A percentile compares a stretch with the other conserved stretches of the same genome.
Conservation (phyloP, 306 rosid genomes). For the Cicer bijugum region DNA sequence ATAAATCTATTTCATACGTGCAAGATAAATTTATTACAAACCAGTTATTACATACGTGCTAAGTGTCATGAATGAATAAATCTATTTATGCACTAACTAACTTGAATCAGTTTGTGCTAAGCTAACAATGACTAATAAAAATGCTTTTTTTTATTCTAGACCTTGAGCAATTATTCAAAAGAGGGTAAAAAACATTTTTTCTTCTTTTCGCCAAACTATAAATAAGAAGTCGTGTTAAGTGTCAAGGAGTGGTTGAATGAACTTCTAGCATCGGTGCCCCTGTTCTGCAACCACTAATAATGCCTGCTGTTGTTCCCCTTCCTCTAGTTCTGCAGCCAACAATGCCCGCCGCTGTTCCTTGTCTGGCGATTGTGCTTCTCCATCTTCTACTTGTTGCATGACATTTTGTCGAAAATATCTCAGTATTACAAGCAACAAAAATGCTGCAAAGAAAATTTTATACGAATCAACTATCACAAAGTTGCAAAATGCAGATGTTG, state of each 20-base stretch:
- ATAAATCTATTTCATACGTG: too few species aligned
- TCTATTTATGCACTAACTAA: constrained; percentile 22
- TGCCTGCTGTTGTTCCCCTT: constrained; percentile 37
- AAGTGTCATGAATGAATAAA: constrained; percentile 29
- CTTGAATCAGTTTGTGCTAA: constrained; percentile 34
- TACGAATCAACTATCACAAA: constrained; percentile 33
- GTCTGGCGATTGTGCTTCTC: constrained; percentile 49
- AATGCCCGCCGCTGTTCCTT: constrained; percentile 49
- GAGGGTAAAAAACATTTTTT: too few species aligned
- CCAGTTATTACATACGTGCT: too few species aligned
- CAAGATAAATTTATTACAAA: too few species aligned
- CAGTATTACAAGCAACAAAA: constrained; percentile 69
- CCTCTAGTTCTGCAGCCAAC: constrained; percentile 47
- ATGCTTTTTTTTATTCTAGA: constrained; percentile 4
- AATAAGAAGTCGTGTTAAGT: background rate
- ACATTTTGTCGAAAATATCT: constrained; percentile 60
- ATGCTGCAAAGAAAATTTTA: constrained; percentile 61
- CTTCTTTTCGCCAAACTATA: too few species aligned
- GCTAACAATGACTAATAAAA: constrained; percentile 15
- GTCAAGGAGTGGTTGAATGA: constrained; percentile 16
- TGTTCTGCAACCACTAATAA: constrained; percentile 38
- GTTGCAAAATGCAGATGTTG: background rate
- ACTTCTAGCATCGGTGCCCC: constrained; percentile 33
- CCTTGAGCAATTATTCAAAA: constrained; percentile 6
- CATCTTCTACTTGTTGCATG: constrained; percentile 49